A percentile compares a stretch with the other conserved stretches of the same genome.
Evolutionary conservation across 768 basidiomycete genomes (phyloP).

Genomic region (Amanita phalloides): DNA sequence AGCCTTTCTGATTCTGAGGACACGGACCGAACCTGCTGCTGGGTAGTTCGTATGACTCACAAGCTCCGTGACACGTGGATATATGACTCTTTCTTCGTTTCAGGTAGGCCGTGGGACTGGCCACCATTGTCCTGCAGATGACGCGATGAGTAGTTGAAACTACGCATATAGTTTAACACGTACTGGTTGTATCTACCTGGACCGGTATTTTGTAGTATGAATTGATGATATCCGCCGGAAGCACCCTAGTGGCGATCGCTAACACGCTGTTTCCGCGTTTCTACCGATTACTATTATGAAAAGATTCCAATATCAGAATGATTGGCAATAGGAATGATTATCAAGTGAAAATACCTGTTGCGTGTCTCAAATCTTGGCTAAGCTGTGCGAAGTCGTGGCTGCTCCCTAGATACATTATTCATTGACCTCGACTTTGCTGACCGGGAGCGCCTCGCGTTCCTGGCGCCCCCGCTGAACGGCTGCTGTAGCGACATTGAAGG

Average conservation of each 20-base stretch:
- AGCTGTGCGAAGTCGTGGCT: conserved; percentile 1
- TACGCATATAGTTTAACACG: not conserved
- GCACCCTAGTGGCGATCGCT: not conserved
- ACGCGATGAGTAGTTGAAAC: not conserved
- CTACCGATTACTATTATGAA: not conserved
- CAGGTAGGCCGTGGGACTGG: not conserved
- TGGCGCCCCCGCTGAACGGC: conserved; percentile 49
- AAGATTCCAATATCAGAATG: not conserved
- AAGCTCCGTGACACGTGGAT: conserved; percentile 6
- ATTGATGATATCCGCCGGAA: not conserved
- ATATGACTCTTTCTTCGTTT: conserved; percentile 4
- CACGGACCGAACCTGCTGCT: not conserved
- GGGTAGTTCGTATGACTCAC: conserved; percentile 1
- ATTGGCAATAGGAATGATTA: not conserved
- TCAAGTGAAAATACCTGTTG: conserved; percentile 1
- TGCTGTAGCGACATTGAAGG: conserved; percentile 80
- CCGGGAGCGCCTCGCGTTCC: conserved; percentile 28
- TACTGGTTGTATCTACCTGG: conserved; percentile 2
- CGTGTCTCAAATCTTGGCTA: conserved; percentile 6
- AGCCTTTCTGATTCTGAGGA: not conserved
- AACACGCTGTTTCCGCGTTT: conserved; percentile 2
- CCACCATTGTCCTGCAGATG: not conserved
- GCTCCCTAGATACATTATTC: conserved; percentile 1
- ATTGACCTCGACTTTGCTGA: not conserved
- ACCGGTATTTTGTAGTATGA: not conserved